Conservation (phyloP, 2,329 filamentous ascomycete genomes). For the Xylariaceae sp. region DNA sequence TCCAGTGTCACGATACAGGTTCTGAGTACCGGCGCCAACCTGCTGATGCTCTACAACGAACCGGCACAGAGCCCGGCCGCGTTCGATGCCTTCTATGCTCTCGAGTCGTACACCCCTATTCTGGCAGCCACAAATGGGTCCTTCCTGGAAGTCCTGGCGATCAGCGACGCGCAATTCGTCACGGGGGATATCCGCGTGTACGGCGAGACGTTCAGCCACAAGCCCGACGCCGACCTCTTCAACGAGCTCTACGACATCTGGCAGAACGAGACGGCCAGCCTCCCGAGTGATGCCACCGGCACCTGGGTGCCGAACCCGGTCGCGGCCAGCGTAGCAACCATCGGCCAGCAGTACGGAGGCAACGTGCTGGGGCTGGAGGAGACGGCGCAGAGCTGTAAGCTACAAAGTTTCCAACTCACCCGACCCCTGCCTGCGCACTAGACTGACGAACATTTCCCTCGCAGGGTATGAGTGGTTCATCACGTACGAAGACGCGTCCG, state of each 20-base stretch:
- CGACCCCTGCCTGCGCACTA: too few relatives aligned
- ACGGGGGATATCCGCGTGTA: constrained; percentile 9
- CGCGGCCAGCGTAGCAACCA: constrained; percentile 10
- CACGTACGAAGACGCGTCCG: too few relatives aligned
- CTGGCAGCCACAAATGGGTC: constrained; percentile 8
- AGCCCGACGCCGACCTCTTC: constrained; percentile 10
- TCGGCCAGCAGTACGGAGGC: constrained; percentile 12
- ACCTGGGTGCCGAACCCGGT: constrained; percentile 16
- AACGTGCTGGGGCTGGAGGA: constrained; percentile 12
- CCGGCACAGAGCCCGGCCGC: constrained; percentile 6
- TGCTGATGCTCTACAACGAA: constrained; percentile 13
- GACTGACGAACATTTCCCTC: too few relatives aligned
- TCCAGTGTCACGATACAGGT: constrained; percentile 13
- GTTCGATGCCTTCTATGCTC: constrained; percentile 12
- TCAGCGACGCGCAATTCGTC: constrained; percentile 12
- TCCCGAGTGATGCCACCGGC: constrained; percentile 9
- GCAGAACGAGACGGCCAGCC: constrained; percentile 9
- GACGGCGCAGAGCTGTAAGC: constrained; percentile 14
- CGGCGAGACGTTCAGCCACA: constrained; percentile 14
- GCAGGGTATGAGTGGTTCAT: too few relatives aligned
- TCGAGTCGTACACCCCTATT: constrained; percentile 8
- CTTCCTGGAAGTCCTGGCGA: constrained; percentile 9
- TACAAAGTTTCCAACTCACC: neutral
- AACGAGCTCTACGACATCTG: constrained; percentile 13
- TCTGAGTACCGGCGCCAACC: constrained; percentile 10